Conservation (phyloP, 495 filamentous ascomycete genomes). For the Talaromyces thailandensis region DNA sequence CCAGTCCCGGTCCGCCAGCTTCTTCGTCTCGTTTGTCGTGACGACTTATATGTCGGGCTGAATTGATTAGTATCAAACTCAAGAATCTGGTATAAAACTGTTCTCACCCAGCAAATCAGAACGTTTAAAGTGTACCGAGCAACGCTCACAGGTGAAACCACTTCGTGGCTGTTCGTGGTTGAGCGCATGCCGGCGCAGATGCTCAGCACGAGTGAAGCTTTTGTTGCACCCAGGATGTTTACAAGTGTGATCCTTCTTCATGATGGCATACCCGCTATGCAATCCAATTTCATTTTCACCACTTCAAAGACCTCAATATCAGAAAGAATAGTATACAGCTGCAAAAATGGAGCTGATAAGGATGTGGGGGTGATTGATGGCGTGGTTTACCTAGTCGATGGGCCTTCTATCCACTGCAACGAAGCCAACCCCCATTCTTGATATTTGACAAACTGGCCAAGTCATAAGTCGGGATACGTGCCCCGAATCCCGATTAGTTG, state of each 20-base stretch:
- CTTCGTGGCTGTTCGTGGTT: constrained; percentile 40
- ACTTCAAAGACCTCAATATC: not conserved
- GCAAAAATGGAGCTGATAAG: not conserved
- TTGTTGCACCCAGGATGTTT: constrained; percentile 39
- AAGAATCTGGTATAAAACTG: not conserved
- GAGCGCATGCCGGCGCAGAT: constrained; percentile 48
- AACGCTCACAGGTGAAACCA: constrained; percentile 46
- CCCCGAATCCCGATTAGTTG: not conserved
- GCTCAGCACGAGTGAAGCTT: constrained; percentile 49
- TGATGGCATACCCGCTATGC: not conserved
- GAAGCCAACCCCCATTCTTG: not conserved
- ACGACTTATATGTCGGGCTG: constrained; percentile 50
- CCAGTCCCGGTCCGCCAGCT: constrained; percentile 48
- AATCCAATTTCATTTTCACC: not conserved
- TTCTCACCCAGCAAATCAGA: constrained; percentile 44
- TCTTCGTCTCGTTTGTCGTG: constrained; percentile 52
- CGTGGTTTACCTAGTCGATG: not conserved
- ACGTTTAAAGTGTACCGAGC: constrained; percentile 48
- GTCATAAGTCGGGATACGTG: not conserved
- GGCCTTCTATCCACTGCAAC: not conserved
- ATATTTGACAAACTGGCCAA: not conserved
- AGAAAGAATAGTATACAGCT: not conserved
- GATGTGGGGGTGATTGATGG: not conserved
- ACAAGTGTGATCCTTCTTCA: constrained; percentile 31
- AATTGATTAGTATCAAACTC: constrained; percentile 8